Base-by-base conservation (phyloP, 2,329 filamentous ascomycete genomes). In the Fusarium avenaceum region DNA sequence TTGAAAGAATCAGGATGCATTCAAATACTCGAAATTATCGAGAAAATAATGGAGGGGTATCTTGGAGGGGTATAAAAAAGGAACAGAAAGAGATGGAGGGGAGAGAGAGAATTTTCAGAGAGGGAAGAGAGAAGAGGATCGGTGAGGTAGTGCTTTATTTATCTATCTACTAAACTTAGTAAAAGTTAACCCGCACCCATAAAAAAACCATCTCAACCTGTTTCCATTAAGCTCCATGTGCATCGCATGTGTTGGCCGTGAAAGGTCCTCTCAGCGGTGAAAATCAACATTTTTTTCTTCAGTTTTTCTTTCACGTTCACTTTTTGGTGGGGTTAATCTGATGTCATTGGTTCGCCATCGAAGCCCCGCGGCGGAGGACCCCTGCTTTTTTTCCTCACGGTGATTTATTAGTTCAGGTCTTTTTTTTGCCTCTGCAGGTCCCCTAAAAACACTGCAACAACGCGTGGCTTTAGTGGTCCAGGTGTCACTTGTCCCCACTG, bases 281-380 rank as follows among this genome's bases (percentile, higher is more conserved):
- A 71, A 74, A 65, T 59, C 60, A 65, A 64, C 53, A 15, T 69
- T 63, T 75, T 75, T 74, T 72, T 65, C 10, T 30, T 30, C 7
- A 28, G n/a, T 35, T 52, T 54, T n/a, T 47, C 24, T 24, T 24
- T 24, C 24, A 24, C 24, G 24, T 35, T 57, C 7, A 28, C 22
- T 35, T 52, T 54, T n/a, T 47, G 72, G 72, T 72, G 73, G 73
- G 73, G 72, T 71, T 35, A 8, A 32, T 17, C 59, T 74, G 72
- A 71, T 75, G 72, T 75, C 73, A 75, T 75, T 75, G 70, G 73
- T 53, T 63, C 64, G 63, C 49, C 26, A 20, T 20, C 32, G 13
- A 22, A 47, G 54, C 69, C 70, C 67, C 58, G 53, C 69, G 45
- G 57, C 20, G 11, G 22, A 65, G 26, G 64, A 71, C 63, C 65